Conservation (phyloP, 768 basidiomycete genomes). For the Tephrocybe sp. region DNA sequence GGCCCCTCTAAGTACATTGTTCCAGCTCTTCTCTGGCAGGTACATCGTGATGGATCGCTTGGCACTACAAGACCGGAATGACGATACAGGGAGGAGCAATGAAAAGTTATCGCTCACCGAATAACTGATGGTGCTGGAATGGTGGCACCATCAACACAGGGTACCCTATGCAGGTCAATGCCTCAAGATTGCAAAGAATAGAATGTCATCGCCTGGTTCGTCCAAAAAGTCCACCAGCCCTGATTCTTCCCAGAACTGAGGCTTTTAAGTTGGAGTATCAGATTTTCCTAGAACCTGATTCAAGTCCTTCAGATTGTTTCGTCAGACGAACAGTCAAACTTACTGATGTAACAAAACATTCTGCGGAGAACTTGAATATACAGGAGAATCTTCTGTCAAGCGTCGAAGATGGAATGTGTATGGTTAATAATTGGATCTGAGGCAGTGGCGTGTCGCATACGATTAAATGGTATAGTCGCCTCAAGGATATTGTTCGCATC, state of each 20-base stretch:
- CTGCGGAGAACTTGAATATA: not conserved
- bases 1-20: not conserved
- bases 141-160: not conserved
- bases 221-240: too few species aligned
- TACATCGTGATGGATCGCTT: too few species aligned
- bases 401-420: not conserved
- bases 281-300: not conserved
- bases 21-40: too few species aligned
- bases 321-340: not conserved
- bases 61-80: too few species aligned
- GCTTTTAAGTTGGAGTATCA: not conserved
- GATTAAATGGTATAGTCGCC: too few species aligned
- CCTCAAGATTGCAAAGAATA: too few species aligned
- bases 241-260: not conserved
- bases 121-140: not conserved
- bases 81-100: too few species aligned
- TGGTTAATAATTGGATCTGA: not conserved
- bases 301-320: not conserved
- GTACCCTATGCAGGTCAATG: too few species aligned
- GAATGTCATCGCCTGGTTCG: too few species aligned
- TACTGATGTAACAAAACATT: not conserved
- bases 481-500: too few species aligned
- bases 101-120: not conserved
- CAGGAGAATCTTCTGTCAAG: slow-evolving; percentile 8
- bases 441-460: not conserved